phyloP scores from a whole-genome alignment of 768 basidiomycete genomes.

The Dioszegia crocea region DNA sequence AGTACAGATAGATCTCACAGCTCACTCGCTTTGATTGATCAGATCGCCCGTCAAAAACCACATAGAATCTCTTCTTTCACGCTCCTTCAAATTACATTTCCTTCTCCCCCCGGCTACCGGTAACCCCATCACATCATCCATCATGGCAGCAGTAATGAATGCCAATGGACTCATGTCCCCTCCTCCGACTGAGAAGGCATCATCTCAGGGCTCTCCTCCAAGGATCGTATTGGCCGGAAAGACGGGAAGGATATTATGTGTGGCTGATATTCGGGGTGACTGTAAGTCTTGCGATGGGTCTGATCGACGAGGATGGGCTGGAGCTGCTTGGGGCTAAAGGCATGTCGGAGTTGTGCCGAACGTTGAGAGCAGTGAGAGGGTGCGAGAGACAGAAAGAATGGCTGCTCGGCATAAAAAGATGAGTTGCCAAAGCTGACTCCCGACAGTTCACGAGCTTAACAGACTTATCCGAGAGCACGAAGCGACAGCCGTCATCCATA shows the following conservation, averaged over 20 bases:
- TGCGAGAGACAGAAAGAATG: no score
- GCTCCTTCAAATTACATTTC: background rate
- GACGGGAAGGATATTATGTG: slow-evolving; percentile 69
- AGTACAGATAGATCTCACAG: no score
- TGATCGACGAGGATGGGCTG: no score
- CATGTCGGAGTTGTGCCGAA: no score
- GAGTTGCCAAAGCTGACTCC: no score
- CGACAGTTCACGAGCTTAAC: slow-evolving; percentile 77
- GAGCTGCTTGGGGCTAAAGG: no score
- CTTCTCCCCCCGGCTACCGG: background rate
- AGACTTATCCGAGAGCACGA: slow-evolving; percentile 81
- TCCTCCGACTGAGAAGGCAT: slow-evolving; percentile 31
- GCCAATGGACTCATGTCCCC: slow-evolving; percentile 34
- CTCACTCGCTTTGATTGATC: no score
- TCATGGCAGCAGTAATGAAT: slow-evolving; percentile 14
- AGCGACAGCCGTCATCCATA: slow-evolving; percentile 90
- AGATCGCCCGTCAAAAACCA: no score
- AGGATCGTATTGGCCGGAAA: slow-evolving; percentile 37
- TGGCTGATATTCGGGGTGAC: slow-evolving; percentile 66
- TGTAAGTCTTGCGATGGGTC: slow-evolving; percentile 33
- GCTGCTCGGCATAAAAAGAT: no score
- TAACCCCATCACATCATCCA: background rate
- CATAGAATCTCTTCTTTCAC: background rate
- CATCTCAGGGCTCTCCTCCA: slow-evolving; percentile 28
- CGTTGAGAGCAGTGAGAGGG: no score